phyloP scores from a whole-genome alignment of 805 yeast species.

The Ogataea glucozyma region DNA sequence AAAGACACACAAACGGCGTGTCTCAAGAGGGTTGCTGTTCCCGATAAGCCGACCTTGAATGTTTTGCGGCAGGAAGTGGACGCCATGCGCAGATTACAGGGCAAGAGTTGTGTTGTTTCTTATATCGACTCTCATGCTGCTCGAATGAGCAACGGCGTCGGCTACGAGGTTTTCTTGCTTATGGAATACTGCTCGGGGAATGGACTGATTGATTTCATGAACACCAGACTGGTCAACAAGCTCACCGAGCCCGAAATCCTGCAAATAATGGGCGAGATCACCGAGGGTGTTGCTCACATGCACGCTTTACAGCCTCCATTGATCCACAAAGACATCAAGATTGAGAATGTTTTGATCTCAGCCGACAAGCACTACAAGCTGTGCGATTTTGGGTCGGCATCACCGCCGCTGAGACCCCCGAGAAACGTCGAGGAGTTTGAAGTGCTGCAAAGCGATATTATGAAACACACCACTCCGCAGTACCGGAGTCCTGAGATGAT shows the following conservation, averaged over 20 bases:
- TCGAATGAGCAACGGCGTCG: slow-evolving; percentile 50
- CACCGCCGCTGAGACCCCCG: slow-evolving; percentile 64
- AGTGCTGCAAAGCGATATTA: slow-evolving; percentile 62
- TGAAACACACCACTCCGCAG: slow-evolving; percentile 83
- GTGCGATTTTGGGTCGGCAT: slow-evolving; percentile 84
- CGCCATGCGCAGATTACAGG: slow-evolving; percentile 88
- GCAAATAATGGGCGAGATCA: slow-evolving; percentile 65
- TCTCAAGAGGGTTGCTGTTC: slow-evolving; percentile 92
- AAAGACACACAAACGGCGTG: slow-evolving; percentile 65
- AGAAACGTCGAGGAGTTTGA: slow-evolving; percentile 59
- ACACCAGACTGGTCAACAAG: slow-evolving; percentile 63
- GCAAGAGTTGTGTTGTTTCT: slow-evolving; percentile 77
- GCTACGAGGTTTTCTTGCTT: slow-evolving; percentile 74
- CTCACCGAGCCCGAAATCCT: slow-evolving; percentile 69
- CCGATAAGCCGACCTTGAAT: slow-evolving; percentile 81
- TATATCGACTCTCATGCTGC: slow-evolving; percentile 96
- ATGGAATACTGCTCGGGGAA: slow-evolving; percentile 81
- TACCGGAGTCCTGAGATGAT: slow-evolving; percentile 86
- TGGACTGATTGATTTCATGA: slow-evolving; percentile 80
- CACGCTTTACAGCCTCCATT: slow-evolving; percentile 72
- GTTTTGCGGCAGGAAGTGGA: slow-evolving; percentile 92
- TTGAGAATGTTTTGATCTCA: slow-evolving; percentile 74
- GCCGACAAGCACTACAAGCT: slow-evolving; percentile 60
- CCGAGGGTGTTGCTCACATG: slow-evolving; percentile 76
- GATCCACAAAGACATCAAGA: slow-evolving; percentile 78